Conservation (phyloP, 306 rosid genomes). For the Biancaea sappan region DNA sequence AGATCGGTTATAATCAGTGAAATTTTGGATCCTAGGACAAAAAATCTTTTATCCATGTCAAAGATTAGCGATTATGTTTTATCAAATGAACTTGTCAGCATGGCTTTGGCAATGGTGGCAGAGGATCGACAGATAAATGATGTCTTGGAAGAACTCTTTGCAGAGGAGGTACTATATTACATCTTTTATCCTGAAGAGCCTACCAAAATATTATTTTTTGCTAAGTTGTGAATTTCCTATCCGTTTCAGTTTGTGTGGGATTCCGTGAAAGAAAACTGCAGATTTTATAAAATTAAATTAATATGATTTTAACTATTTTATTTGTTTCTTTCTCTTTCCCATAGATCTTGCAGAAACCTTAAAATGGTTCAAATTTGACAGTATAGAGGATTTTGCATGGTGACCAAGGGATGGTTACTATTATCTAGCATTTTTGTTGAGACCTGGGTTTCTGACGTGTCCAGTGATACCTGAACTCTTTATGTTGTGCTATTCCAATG, state of each 20-base stretch:
- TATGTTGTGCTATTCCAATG: neutral
- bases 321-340: neutral
- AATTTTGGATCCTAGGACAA: constrained; percentile 91
- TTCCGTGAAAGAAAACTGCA: neutral
- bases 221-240: constrained; percentile 16
- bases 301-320: neutral
- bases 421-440: neutral
- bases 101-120: constrained; percentile 96
- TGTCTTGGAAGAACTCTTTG: constrained; percentile 88
- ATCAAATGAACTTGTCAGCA: constrained; percentile 94
- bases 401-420: neutral
- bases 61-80: constrained; percentile 90
- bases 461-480: neutral
- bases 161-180: constrained; percentile 73
- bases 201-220: neutral
- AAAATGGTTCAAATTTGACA: neutral
- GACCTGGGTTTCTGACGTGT: neutral
- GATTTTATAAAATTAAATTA: neutral
- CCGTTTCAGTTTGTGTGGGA: neutral
- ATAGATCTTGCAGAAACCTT: neutral
- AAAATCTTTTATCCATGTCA: constrained; percentile 84
- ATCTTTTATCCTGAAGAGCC: constrained; percentile 2
- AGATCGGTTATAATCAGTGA: constrained; percentile 87
- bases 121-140: constrained; percentile 92
- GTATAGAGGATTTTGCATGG: neutral